Evolutionary conservation across 345 rosid genomes (phyloP).

Genomic region (Syzygium aromaticum): DNA sequence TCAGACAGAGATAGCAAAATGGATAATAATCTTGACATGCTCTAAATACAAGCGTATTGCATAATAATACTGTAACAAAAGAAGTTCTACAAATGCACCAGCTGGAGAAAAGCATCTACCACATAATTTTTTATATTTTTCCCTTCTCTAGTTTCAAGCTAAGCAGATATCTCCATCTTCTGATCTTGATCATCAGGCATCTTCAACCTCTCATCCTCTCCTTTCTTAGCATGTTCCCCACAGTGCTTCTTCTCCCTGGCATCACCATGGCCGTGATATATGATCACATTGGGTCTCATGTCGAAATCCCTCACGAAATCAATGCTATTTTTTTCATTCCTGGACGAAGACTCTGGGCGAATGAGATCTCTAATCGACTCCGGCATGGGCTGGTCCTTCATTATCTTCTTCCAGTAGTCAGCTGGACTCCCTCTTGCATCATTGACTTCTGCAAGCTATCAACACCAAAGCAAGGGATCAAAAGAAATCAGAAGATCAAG

Average conservation of each 20-base stretch:
- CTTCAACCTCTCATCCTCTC: background rate
- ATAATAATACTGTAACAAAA: background rate
- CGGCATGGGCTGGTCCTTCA: constrained; percentile 57
- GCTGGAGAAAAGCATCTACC: background rate
- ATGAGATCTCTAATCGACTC: constrained; percentile 34
- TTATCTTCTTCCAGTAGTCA: constrained; percentile 51
- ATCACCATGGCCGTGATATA: constrained; percentile 19
- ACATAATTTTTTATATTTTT: background rate
- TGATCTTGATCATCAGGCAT: background rate
- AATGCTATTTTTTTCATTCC: background rate
- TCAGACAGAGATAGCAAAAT: background rate
- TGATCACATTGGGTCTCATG: constrained; percentile 10
- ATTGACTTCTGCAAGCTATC: constrained; percentile 10
- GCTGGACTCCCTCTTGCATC: constrained; percentile 42
- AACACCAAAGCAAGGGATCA: background rate
- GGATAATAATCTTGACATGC: background rate
- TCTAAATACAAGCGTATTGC: background rate
- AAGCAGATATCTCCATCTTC: background rate
- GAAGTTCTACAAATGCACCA: background rate
- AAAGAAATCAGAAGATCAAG: background rate
- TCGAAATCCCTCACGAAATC: constrained; percentile 27
- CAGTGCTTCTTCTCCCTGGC: background rate
- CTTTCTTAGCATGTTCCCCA: background rate
- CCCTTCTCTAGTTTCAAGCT: background rate
- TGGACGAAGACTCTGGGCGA: background rate